Percentiles rank a stretch among this genome's conserved stretches.
Conservation (phyloP, 768 basidiomycete species). For the Hericium alpestre region DNA sequence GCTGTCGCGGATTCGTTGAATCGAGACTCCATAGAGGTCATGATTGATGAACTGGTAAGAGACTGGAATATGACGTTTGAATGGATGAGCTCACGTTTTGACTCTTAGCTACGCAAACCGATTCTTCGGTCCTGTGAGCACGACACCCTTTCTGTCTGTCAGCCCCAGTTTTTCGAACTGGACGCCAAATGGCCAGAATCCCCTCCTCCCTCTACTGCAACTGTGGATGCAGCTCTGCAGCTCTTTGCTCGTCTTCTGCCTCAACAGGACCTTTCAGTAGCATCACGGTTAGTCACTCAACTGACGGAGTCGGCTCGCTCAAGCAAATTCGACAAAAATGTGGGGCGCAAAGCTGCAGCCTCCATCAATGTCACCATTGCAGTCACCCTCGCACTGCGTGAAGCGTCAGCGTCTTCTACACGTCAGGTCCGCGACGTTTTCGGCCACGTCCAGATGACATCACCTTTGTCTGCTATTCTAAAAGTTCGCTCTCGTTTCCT, state of each 20-base stretch:
- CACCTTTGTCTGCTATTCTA: constrained; percentile 56
- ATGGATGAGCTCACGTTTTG: neutral
- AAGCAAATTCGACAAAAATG: constrained; percentile 75
- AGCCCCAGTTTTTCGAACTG: constrained; percentile 26
- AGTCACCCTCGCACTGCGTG: constrained; percentile 57
- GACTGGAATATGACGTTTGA: neutral
- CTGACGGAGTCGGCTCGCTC: constrained; percentile 61
- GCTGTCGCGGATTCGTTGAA: constrained; percentile 45
- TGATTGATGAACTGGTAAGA: constrained; percentile 65
- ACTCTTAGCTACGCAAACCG: constrained; percentile 54
- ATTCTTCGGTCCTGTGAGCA: constrained; percentile 80
- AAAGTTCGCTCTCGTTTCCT: constrained; percentile 43
- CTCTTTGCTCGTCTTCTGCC: constrained; percentile 75
- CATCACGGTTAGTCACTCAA: constrained; percentile 42
- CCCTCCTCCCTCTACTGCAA: constrained; percentile 68
- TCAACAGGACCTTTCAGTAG: constrained; percentile 56
- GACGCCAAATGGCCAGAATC: constrained; percentile 48
- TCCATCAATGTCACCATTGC: constrained; percentile 72
- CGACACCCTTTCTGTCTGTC: constrained; percentile 67
- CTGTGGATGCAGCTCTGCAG: constrained; percentile 83
- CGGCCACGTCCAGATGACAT: constrained; percentile 52
- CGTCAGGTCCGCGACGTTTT: constrained; percentile 58
- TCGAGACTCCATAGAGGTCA: constrained; percentile 69
- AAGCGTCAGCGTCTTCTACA: constrained; percentile 38
- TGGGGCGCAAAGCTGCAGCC: constrained; percentile 77